Evolutionary conservation across 139 green algal genomes (phyloP).

Genomic region (Chlorella sorokiniana): DNA sequence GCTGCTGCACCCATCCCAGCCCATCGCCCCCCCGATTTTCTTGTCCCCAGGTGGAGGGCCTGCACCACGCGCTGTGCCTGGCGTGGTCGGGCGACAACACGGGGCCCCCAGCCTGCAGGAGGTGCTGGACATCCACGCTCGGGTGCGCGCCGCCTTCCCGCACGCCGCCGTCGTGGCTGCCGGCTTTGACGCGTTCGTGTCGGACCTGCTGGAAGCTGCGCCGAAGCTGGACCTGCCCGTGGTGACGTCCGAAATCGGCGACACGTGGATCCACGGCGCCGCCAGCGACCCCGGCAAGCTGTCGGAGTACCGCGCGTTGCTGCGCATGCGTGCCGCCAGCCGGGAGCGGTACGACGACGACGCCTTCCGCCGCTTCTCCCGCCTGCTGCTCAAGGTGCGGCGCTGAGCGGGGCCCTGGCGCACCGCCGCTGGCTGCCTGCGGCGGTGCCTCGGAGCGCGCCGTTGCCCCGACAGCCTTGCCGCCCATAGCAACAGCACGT

Average conservation of each 20-base stretch:
- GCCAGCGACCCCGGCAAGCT: conserved; percentile 50
- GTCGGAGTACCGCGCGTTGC: conserved; percentile 51
- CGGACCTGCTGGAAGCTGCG: conserved; percentile 26
- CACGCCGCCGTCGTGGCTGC: conserved; percentile 49
- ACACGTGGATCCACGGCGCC: conserved; percentile 71
- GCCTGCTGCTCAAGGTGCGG: conserved; percentile 60
- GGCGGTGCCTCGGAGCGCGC: background rate
- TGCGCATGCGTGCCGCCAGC: conserved; percentile 40
- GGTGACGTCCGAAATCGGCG: conserved; percentile 49
- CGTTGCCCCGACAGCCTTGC: background rate
- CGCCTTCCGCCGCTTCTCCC: conserved; percentile 51
- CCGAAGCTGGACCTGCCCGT: conserved; percentile 30
- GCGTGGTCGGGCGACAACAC: conserved; percentile 55
- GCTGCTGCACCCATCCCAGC: too few relatives aligned
- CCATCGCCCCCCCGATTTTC: background rate
- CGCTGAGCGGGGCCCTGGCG: too few relatives aligned
- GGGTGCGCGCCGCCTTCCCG: conserved; percentile 47
- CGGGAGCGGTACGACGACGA: conserved; percentile 25
- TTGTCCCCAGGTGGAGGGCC: conserved; percentile 15
- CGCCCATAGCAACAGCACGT: background rate
- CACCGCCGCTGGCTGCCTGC: background rate
- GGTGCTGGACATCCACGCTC: conserved; percentile 45
- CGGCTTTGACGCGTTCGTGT: conserved; percentile 60
- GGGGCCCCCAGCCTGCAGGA: conserved; percentile 43
- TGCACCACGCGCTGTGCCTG: conserved; percentile 49